Base-by-base conservation (phyloP, 441 rosid genomes). In the Populus hybrid region DNA sequence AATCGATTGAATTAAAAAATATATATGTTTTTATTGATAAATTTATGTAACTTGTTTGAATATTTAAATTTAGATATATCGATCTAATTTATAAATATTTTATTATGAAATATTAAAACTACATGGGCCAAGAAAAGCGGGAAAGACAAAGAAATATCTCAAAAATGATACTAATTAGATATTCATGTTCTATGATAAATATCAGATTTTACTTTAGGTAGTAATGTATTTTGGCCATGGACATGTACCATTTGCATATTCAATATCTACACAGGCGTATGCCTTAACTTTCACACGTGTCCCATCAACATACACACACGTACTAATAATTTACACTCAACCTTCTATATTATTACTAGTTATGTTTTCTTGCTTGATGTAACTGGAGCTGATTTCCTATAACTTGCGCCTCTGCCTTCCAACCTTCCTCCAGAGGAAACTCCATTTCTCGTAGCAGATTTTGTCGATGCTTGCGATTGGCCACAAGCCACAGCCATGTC, bases 401-500 rank as follows among this genome's bases (percentile, higher is more conserved):
- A 54, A 28, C 73, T 73, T 34, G 85, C 82, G 16, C 76, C 72
- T 79, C 87, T 78, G 35, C 21, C 38, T 61, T 82, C 87, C 21
- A 65, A 35, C 77, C 79, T 83, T 42, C 73, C 61, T 75, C 80
- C 87, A 1, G 82, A 28, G 1, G 85, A 67, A 69, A 80, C 80
- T 65, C 87, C 89, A 24, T 81, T 85, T n/a, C 74, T 84, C 2
- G 71, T 18, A 4, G 68, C 68, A 0, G 89, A 79, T 70, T 79
- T 85, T 64, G 86, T 80, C 3, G 91, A 78, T 6, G 84, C 79
- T 12, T 93, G 90, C 94, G 97, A 90, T 7, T 93, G 95, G 35
- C 97, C 93, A n/a, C 88, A 82, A 1, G 91, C 84, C 63, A 93
- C 82, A 0, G 95, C 94, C 97, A 95, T 93, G 86, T 95, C 98